Evolutionary conservation across 1,139 yeast genomes (phyloP).

Genomic region (Neolecta irregularis): DNA sequence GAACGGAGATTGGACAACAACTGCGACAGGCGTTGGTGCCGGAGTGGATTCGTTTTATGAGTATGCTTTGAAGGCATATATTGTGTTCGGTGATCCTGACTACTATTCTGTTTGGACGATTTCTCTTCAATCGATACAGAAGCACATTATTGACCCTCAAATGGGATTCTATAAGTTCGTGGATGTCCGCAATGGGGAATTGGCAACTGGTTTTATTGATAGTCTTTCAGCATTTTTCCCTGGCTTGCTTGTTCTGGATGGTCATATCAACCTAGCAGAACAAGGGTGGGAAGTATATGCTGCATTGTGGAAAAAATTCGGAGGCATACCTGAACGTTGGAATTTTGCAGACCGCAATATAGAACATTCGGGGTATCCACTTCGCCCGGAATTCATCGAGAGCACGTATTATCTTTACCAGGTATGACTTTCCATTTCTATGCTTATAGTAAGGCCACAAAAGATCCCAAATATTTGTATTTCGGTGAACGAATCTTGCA

Average conservation of each 20-base stretch:
- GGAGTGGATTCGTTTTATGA: slow-evolving; percentile 89
- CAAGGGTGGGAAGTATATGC: slow-evolving; percentile 47
- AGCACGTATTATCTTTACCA: slow-evolving; percentile 70
- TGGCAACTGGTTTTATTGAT: slow-evolving; percentile 59
- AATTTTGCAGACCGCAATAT: slow-evolving; percentile 26
- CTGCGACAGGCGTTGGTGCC: slow-evolving; percentile 73
- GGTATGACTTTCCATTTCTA: no score
- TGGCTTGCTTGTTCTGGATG: slow-evolving; percentile 66
- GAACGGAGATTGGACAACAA: slow-evolving; percentile 41
- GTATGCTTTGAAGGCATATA: slow-evolving; percentile 63
- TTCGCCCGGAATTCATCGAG: slow-evolving; percentile 82
- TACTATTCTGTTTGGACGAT: slow-evolving; percentile 49
- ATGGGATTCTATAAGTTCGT: slow-evolving; percentile 52
- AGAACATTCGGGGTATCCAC: slow-evolving; percentile 51
- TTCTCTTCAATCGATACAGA: slow-evolving; percentile 38
- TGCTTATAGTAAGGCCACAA: no score
- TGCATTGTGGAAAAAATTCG: slow-evolving; percentile 68
- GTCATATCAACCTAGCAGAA: slow-evolving; percentile 54
- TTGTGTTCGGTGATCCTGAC: slow-evolving; percentile 52
- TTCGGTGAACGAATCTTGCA: slow-evolving; percentile 52
- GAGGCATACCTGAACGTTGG: slow-evolving; percentile 85
- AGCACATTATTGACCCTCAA: slow-evolving; percentile 29
- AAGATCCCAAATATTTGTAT: slow-evolving; percentile 67
- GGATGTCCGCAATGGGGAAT: slow-evolving; percentile 36
- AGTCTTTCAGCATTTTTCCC: slow-evolving; percentile 80